Evolutionary conservation across 2,329 filamentous ascomycete genomes (phyloP).

Genomic region (Phyllosticta citriasiana): DNA sequence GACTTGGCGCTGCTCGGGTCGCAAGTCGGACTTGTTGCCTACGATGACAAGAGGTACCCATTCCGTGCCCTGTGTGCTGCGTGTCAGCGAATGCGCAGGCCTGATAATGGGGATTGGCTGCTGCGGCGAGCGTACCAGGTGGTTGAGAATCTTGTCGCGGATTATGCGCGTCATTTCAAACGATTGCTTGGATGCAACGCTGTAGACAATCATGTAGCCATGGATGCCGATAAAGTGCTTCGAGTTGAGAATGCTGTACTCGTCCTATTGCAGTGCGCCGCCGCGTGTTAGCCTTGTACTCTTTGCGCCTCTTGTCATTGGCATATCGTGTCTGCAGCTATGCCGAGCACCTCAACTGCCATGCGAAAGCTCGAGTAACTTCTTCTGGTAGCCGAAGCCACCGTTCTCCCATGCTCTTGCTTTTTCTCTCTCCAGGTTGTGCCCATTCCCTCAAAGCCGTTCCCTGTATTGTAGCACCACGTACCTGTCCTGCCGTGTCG

Average conservation of each 20-base stretch:
- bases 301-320: background rate
- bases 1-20: conserved; percentile 88
- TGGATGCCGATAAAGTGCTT: conserved; percentile 99
- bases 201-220: conserved; percentile 97
- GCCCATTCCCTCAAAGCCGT: background rate
- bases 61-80: conserved; percentile 61
- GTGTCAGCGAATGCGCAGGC: conserved; percentile 4
- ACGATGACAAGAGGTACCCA: conserved; percentile 90
- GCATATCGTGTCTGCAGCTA: background rate
- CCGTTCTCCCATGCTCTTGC: background rate
- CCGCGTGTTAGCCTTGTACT: conserved; percentile 16
- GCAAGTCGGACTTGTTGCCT: conserved; percentile 92
- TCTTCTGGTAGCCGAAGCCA: background rate
- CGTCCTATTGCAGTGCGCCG: conserved; percentile 53
- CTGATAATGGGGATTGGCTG: conserved; percentile 1
- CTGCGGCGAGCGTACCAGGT: conserved; percentile 54
- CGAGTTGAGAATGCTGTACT: conserved; percentile 96
- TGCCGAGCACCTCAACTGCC: background rate
- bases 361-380: background rate
- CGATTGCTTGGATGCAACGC: conserved; percentile 84
- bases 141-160: conserved; percentile 92
- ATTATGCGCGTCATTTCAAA: conserved; percentile 98
- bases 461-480: conserved; percentile 13
- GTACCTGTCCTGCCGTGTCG: conserved; percentile 88
- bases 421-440: background rate